These are phyloP conservation scores for Plasmopara viticola DNA, from an alignment of 352 stramenopile genomes.

Conservation along the genomic window DNA sequence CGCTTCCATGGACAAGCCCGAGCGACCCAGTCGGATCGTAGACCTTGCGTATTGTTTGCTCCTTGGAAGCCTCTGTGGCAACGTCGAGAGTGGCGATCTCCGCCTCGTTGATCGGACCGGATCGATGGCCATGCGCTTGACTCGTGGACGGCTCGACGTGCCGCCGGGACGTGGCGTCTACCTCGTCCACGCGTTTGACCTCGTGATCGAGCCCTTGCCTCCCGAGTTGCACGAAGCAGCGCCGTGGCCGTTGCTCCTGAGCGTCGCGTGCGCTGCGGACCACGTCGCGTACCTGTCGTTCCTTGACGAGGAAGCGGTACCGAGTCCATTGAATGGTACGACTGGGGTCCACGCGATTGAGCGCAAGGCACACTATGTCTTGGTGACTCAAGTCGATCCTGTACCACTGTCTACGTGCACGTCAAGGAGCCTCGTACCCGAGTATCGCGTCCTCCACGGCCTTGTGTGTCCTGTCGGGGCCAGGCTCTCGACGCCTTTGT, in stretches of 20 bases:
- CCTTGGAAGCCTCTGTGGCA: constrained; percentile 28
- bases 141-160: background rate
- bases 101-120: constrained; percentile 39
- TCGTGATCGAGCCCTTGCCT: constrained; percentile 24
- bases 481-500: constrained; percentile 5
- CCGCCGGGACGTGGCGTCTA: constrained; percentile 17
- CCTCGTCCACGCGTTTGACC: constrained; percentile 28
- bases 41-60: constrained; percentile 35
- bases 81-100: constrained; percentile 31
- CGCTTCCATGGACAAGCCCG: background rate
- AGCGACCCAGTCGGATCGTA: constrained; percentile 10
- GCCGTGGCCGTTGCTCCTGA: constrained; percentile 16
- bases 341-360: constrained; percentile 2
- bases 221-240: constrained; percentile 4
- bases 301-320: constrained; percentile 7
- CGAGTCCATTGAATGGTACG: background rate
- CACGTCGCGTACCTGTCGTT: constrained; percentile 25
- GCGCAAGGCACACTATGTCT: constrained; percentile 9
- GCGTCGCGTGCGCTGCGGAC: constrained; percentile 17
- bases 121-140: constrained; percentile 25
- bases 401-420: constrained; percentile 12
- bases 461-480: constrained; percentile 23
- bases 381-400: constrained; percentile 32
- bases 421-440: constrained; percentile 5
- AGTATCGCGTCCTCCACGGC: constrained; percentile 36